Percentiles rank a stretch among this genome's conserved stretches.
phyloP scores from a whole-genome alignment of 768 basidiomycete genomes.

The Suillus luteus region DNA sequence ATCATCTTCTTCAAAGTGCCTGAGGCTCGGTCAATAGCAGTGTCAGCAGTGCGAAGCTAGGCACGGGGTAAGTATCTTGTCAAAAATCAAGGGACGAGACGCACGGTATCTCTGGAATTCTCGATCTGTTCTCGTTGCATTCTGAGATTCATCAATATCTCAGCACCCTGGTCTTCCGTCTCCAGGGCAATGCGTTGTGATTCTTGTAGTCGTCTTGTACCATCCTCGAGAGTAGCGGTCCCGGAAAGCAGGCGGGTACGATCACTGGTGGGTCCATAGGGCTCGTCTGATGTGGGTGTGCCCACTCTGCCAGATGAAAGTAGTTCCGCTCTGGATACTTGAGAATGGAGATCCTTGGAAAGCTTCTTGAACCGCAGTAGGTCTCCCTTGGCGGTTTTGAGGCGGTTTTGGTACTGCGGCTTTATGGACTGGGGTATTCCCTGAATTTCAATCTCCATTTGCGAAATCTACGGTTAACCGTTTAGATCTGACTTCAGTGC shows the following conservation, averaged over 20 bases:
- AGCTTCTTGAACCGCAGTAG: constrained; percentile 81
- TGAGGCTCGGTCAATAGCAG: constrained; percentile 87
- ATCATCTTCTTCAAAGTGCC: constrained; percentile 96
- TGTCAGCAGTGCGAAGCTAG: constrained; percentile 84
- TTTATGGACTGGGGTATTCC: constrained; percentile 88
- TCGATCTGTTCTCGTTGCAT: constrained; percentile 93
- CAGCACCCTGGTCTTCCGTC: constrained; percentile 94
- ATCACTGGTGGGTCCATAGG: constrained; percentile 70
- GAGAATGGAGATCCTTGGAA: constrained; percentile 69
- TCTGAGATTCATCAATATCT: constrained; percentile 84
- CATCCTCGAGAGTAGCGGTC: constrained; percentile 79
- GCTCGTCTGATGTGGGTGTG: constrained; percentile 68
- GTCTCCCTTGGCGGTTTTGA: constrained; percentile 73
- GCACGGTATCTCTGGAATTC: constrained; percentile 85
- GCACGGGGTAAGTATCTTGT: background rate
- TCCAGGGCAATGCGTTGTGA: constrained; percentile 92
- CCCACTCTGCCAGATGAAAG: constrained; percentile 50
- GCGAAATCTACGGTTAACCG: constrained; percentile 68
- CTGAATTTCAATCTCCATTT: constrained; percentile 99
- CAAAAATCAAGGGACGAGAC: background rate
- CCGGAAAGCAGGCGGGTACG: constrained; percentile 80
- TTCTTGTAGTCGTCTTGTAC: constrained; percentile 82
- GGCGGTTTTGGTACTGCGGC: constrained; percentile 71
- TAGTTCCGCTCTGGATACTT: constrained; percentile 77
- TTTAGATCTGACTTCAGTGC: constrained; percentile 4